Evolutionary conservation across 352 stramenopile genomes (phyloP).

Genomic region (Bremia lactucae): DNA sequence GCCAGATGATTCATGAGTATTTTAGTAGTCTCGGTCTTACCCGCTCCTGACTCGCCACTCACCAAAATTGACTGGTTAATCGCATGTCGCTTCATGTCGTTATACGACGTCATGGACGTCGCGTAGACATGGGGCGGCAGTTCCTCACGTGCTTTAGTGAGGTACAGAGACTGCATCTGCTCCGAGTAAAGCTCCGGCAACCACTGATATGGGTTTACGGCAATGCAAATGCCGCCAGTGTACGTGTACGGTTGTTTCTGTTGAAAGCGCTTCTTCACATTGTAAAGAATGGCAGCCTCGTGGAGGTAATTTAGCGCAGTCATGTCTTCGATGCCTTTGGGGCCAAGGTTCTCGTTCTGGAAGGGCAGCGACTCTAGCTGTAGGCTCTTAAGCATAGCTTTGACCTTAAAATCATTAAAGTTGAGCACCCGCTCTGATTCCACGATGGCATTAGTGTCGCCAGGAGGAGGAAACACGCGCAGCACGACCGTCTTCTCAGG

Average conservation of each 20-base stretch:
- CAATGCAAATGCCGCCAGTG: conserved; percentile 94
- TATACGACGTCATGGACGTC: conserved; percentile 58
- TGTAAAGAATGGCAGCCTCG: conserved; percentile 87
- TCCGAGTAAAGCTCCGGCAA: conserved; percentile 80
- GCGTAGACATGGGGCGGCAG: conserved; percentile 62
- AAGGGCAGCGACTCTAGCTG: conserved; percentile 67
- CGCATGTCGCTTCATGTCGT: conserved; percentile 46
- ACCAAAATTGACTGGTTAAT: conserved; percentile 83
- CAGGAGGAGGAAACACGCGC: conserved; percentile 32
- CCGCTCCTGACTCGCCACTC: conserved; percentile 74
- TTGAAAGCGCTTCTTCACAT: conserved; percentile 81
- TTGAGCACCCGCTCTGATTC: conserved; percentile 53
- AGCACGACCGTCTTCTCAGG: conserved; percentile 50
- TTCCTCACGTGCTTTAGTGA: conserved; percentile 45
- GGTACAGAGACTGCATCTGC: conserved; percentile 53
- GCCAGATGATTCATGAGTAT: conserved; percentile 85
- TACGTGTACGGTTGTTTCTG: conserved; percentile 90
- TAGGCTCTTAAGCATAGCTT: conserved; percentile 42
- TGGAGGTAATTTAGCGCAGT: conserved; percentile 84
- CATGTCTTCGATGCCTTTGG: conserved; percentile 76
- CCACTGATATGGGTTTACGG: conserved; percentile 94
- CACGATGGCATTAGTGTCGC: conserved; percentile 7
- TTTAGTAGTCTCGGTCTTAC: conserved; percentile 86
- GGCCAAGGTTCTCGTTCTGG: conserved; percentile 61
- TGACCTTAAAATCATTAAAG: conserved; percentile 62